A percentile compares a stretch with the other conserved stretches of the same genome.
Conservation (phyloP, 2,329 filamentous ascomycete genomes). For the Aspergillus felis region DNA sequence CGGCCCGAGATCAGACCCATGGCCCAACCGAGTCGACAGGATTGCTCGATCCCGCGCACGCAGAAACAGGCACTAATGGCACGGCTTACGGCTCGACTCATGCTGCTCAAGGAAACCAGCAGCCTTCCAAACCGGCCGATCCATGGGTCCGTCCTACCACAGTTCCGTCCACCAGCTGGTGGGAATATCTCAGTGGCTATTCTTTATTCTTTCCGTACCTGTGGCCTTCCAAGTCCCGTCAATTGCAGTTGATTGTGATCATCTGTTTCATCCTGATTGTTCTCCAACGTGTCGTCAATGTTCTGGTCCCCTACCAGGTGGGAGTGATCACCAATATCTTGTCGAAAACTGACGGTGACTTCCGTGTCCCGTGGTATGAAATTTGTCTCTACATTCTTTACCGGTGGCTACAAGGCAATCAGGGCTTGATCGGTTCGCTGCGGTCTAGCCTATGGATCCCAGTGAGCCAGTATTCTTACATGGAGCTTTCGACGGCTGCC, state of each 20-base stretch:
- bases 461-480: slow-evolving; percentile 94
- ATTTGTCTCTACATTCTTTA: slow-evolving; percentile 74
- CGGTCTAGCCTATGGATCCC: slow-evolving; percentile 91
- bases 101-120: slow-evolving; percentile 31
- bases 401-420: slow-evolving; percentile 80
- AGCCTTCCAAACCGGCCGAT: slow-evolving; percentile 50
- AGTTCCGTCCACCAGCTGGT: slow-evolving; percentile 85
- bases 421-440: slow-evolving; percentile 78
- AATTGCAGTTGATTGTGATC: slow-evolving; percentile 73
- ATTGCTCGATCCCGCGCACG: slow-evolving; percentile 36
- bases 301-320: slow-evolving; percentile 78
- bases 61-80: slow-evolving; percentile 48
- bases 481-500: slow-evolving; percentile 85
- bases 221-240: slow-evolving; percentile 79
- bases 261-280: slow-evolving; percentile 78
- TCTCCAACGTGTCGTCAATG: slow-evolving; percentile 77
- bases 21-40: slow-evolving; percentile 41
- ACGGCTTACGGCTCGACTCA: slow-evolving; percentile 50
- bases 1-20: slow-evolving; percentile 28
- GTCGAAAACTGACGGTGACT: slow-evolving; percentile 51
- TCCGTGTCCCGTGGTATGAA: slow-evolving; percentile 65
- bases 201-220: slow-evolving; percentile 93
- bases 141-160: slow-evolving; percentile 89
- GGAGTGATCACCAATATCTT: slow-evolving; percentile 75
- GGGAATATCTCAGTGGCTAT: slow-evolving; percentile 91